Base-by-base conservation (phyloP, 129 eudicot genomes). In the Sambucus nigra region DNA sequence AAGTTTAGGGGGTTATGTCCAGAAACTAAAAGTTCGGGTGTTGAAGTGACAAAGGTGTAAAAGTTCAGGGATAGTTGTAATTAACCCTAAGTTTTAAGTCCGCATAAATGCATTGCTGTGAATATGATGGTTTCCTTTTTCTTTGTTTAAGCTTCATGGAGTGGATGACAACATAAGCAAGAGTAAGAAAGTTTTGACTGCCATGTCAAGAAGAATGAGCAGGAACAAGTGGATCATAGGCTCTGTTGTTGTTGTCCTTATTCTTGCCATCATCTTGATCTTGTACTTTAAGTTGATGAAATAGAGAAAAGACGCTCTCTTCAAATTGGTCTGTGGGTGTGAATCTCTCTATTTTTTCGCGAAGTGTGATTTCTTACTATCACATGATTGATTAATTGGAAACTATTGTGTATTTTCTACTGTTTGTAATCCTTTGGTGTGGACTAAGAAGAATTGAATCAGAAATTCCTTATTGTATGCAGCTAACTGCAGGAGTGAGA, bases 181-280 rank as follows among this genome's bases (percentile, higher is more conserved):
- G 56, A 72, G 83, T 41, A 80, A 80, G 72, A 80, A 73, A 59
- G 60, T 80, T 10, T 53, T 76, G 64, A 76, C 80, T 8, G 64
- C 69, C 54, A 80, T 76, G 83, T 69, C 83, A 38, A 70, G 77
- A 29, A 63, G 83, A 61, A 69, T 80, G 76, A 76, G 72, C 73
- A 73, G 73, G 75, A 76, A 80, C 69, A 80, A 80, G 68, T 76
- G 73, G 73, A 72, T 77, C 27, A 67, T 77, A 7, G 85, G 91
- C 21, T 73, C 61, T 31, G n/a, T 81, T 41, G 73, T 81, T 49
- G 63, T 65, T 0, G 77, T 64, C 38, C 83, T 80, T 13, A 44
- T 72, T 31, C 63, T 80, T 21, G 80, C 83, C 15, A 61, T 80
- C 64, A 62, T 73, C 61, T 59, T 76, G 61, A 80, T 80, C 56